Percentiles rank a stretch among this genome's conserved stretches.
These are phyloP conservation scores for Ascochyta clinopodiicola DNA, from an alignment of 2,329 filamentous ascomycete species.

Conservation along the genomic window DNA sequence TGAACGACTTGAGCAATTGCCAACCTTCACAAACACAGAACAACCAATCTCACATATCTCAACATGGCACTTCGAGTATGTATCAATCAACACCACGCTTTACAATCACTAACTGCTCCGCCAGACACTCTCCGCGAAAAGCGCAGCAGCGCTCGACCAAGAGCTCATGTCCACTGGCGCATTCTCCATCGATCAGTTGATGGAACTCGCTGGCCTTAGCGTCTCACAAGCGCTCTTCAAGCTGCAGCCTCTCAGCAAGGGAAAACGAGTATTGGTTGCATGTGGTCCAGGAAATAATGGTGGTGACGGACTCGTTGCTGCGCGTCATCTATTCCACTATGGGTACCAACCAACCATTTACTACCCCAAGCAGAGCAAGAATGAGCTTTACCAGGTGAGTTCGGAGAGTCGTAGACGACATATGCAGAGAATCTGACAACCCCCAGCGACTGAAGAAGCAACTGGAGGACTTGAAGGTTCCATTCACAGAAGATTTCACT, in stretches of 20 bases:
- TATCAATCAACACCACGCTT: background rate
- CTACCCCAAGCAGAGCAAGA: conserved; percentile 91
- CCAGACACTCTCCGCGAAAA: conserved; percentile 85
- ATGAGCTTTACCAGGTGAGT: conserved; percentile 82
- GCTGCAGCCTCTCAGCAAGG: conserved; percentile 76
- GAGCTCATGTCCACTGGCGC: conserved; percentile 90
- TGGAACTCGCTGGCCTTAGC: conserved; percentile 93
- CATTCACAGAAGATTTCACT: conserved; percentile 82
- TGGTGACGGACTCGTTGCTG: conserved; percentile 92
- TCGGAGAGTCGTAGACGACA: background rate
- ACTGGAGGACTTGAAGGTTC: conserved; percentile 80
- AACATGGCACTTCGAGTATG: conserved; percentile 28
- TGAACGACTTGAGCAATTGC: background rate
- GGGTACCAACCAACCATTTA: conserved; percentile 89
- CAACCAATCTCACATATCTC: background rate
- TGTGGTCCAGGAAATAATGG: conserved; percentile 84
- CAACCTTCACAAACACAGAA: background rate
- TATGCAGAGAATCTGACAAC: conserved; percentile 8
- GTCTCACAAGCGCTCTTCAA: conserved; percentile 92
- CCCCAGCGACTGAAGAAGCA: conserved; percentile 79
- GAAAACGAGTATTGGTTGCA: conserved; percentile 80
- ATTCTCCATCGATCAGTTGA: conserved; percentile 94
- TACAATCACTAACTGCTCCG: background rate
- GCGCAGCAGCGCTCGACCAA: conserved; percentile 85
- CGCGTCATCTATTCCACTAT: conserved; percentile 88